phyloP scores from a whole-genome alignment of 2,329 filamentous ascomycete species.

The Pestalotiopsis sp. region DNA sequence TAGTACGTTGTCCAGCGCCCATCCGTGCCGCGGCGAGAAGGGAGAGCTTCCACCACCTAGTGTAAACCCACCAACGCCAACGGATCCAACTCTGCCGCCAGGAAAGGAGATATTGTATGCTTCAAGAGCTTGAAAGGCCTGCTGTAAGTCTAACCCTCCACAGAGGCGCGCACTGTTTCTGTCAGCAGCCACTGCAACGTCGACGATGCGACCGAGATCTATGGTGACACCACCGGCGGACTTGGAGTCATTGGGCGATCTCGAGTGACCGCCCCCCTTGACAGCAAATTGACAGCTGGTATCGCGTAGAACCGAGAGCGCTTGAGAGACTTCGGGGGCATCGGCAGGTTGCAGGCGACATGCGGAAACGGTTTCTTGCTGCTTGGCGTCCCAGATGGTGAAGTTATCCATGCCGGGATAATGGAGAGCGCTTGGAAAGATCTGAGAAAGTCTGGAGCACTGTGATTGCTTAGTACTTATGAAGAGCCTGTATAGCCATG shows the following conservation, averaged over 20 bases:
- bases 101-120: slow-evolving; percentile 17
- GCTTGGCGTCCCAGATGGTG: neutral
- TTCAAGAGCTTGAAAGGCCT: slow-evolving; percentile 20
- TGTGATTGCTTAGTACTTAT: neutral
- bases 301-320: neutral
- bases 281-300: slow-evolving; percentile 30
- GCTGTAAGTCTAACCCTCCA: slow-evolving; percentile 13
- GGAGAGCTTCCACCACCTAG: slow-evolving; percentile 19
- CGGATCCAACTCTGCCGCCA: slow-evolving; percentile 17
- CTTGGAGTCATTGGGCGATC: slow-evolving; percentile 34
- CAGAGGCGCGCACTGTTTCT: slow-evolving; percentile 13
- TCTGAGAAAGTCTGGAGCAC: neutral
- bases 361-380: neutral
- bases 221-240: slow-evolving; percentile 36
- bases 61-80: slow-evolving; percentile 15
- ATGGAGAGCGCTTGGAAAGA: neutral
- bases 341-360: neutral
- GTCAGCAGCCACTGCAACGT: slow-evolving; percentile 28
- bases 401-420: neutral
- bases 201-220: slow-evolving; percentile 30
- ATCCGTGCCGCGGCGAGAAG: slow-evolving; percentile 13
- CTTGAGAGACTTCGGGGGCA: neutral
- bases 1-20: slow-evolving; percentile 7
- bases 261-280: slow-evolving; percentile 37
- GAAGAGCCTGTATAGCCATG: neutral